Evolutionary conservation across 441 rosid genomes (phyloP).

Genomic region (Corymbia citriodora): DNA sequence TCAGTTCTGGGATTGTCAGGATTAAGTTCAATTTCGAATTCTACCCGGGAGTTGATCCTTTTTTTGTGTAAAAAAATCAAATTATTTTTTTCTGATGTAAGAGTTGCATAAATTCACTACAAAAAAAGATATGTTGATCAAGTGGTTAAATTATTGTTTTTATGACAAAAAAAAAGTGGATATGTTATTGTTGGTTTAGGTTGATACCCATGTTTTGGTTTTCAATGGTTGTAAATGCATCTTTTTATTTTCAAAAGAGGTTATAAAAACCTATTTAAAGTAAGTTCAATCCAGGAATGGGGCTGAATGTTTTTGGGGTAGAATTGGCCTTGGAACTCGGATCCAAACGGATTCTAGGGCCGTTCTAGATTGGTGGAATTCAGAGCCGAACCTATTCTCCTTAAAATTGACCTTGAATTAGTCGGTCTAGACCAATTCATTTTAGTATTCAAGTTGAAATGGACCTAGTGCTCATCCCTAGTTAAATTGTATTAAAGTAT

Average conservation of each 20-base stretch:
- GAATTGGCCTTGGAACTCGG: neutral
- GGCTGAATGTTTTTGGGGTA: too few species aligned
- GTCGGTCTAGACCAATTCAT: neutral
- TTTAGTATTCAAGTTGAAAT: neutral
- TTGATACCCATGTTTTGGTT: neutral
- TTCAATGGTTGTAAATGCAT: neutral
- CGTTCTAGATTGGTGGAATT: fast-evolving
- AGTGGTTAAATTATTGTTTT: too few species aligned
- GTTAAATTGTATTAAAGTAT: neutral
- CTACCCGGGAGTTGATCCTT: neutral
- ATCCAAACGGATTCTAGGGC: fast-evolving
- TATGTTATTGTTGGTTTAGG: too few species aligned
- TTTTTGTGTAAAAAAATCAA: neutral
- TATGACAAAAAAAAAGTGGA: neutral
- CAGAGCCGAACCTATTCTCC: fast-evolving
- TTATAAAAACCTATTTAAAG: neutral
- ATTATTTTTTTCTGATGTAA: neutral
- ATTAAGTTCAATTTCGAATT: too few species aligned
- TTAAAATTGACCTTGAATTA: fast-evolving
- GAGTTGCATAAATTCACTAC: neutral
- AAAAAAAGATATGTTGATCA: neutral
- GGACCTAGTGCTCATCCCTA: neutral
- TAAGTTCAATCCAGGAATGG: fast-evolving
- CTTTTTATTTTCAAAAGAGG: neutral
- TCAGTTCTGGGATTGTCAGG: neutral